Evolutionary conservation across 2,329 filamentous ascomycete species (phyloP).

Genomic region (Penicillium griseofulvum): DNA sequence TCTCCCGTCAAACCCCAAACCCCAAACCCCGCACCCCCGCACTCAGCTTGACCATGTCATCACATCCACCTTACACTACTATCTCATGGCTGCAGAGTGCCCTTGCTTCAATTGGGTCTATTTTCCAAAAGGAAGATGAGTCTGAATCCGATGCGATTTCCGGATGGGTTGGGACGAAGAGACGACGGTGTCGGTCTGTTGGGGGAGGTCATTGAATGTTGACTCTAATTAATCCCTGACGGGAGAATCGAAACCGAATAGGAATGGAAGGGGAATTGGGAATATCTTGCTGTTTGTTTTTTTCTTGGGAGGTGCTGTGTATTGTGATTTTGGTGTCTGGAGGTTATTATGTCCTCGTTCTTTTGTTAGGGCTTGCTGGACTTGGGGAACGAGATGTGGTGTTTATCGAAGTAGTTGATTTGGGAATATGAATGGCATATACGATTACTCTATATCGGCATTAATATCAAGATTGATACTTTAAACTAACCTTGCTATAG

Average conservation of each 20-base stretch:
- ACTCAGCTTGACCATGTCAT: neutral
- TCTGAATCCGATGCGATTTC: constrained; percentile 19
- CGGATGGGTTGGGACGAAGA: constrained; percentile 21
- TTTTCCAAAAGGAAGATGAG: constrained; percentile 9
- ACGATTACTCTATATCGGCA: neutral
- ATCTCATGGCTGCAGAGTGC: constrained; percentile 12
- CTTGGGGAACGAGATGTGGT: neutral
- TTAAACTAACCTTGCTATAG: neutral
- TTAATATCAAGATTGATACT: neutral
- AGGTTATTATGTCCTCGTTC: neutral
- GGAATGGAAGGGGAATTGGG: neutral
- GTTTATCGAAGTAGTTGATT: no score
- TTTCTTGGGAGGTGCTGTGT: neutral
- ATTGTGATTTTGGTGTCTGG: neutral
- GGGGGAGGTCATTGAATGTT: constrained; percentile 15
- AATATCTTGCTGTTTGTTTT: neutral
- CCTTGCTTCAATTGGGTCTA: constrained; percentile 9
- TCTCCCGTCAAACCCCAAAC: neutral
- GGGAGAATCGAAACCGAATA: neutral
- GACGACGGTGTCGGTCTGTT: constrained; percentile 20
- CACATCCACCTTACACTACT: neutral
- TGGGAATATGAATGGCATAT: neutral
- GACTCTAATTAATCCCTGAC: neutral
- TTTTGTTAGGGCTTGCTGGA: neutral
- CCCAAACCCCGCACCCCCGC: neutral